A percentile compares a stretch with the other conserved stretches of the same genome.
Conservation (phyloP, 148 eudicot genomes). For the Gaultheria prostrata region DNA sequence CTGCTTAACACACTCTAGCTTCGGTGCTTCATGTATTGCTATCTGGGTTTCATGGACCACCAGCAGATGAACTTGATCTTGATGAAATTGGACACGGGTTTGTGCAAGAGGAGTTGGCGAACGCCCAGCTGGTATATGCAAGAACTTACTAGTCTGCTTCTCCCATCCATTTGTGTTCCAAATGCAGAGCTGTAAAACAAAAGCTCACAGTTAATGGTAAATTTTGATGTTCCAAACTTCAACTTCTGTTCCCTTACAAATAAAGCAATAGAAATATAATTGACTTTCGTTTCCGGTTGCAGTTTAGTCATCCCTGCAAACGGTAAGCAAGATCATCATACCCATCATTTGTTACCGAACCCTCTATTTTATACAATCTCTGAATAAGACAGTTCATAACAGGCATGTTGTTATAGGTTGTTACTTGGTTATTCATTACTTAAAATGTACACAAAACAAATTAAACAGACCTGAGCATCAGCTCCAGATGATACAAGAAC, state of each 20-base stretch:
- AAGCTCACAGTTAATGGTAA: not conserved
- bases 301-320: not conserved
- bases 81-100: constrained; percentile 66
- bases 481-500: constrained; percentile 73
- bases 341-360: not conserved
- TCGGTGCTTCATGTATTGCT: constrained; percentile 57
- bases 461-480: constrained; percentile 54
- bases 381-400: not conserved
- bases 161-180: constrained; percentile 65
- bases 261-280: not conserved
- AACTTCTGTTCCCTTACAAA: not conserved
- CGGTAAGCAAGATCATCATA: not conserved
- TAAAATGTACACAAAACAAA: not conserved
- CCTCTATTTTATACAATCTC: not conserved
- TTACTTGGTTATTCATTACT: not conserved
- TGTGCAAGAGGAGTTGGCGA: constrained; percentile 34
- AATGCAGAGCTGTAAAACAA: constrained; percentile 47
- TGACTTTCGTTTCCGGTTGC: not conserved
- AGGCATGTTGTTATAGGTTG: not conserved
- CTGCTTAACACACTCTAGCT: constrained; percentile 54
- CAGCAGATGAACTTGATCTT: constrained; percentile 54
- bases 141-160: constrained; percentile 39
- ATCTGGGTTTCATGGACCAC: constrained; percentile 63
- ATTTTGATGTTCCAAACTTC: not conserved
- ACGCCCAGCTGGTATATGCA: constrained; percentile 52